Evolutionary conservation across 2,329 filamentous ascomycete genomes (phyloP).

Genomic region (Hirsutella rhossiliensis): DNA sequence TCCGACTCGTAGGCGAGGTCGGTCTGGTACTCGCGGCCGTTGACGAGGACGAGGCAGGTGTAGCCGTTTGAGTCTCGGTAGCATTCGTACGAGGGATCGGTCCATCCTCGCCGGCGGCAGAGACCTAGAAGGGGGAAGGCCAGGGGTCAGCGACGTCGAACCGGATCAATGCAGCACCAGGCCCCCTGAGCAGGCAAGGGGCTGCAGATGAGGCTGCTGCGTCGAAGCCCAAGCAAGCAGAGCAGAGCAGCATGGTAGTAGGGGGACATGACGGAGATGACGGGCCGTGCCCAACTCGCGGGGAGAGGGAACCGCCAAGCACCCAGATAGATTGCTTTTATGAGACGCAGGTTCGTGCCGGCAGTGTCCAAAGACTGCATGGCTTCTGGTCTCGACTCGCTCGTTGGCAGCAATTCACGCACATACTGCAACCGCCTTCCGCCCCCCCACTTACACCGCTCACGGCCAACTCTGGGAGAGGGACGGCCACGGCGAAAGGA

Average conservation of each 20-base stretch:
- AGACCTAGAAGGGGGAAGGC: constrained; percentile 49
- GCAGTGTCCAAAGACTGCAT: too few species aligned
- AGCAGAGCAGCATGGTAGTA: too few species aligned
- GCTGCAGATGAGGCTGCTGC: background rate
- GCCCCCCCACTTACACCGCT: background rate
- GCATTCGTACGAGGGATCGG: constrained; percentile 78
- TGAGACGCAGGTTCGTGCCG: too few species aligned
- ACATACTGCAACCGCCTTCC: background rate
- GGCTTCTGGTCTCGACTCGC: too few species aligned
- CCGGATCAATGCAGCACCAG: background rate
- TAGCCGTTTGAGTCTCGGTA: constrained; percentile 65
- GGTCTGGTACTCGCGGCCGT: constrained; percentile 92
- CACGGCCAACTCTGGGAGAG: background rate
- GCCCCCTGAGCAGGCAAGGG: too few species aligned
- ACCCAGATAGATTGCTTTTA: too few species aligned
- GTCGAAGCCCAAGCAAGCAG: background rate
- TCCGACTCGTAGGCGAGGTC: constrained; percentile 76
- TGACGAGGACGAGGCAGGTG: constrained; percentile 85
- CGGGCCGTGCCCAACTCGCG: too few species aligned
- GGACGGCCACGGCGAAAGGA: background rate
- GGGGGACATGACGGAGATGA: too few species aligned
- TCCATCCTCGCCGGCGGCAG: constrained; percentile 89
- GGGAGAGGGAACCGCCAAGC: too few species aligned
- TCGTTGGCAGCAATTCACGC: too few species aligned
- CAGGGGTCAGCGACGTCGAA: background rate